Conservation (phyloP, 2,329 filamentous ascomycete species). For the Beauveria sp. region DNA sequence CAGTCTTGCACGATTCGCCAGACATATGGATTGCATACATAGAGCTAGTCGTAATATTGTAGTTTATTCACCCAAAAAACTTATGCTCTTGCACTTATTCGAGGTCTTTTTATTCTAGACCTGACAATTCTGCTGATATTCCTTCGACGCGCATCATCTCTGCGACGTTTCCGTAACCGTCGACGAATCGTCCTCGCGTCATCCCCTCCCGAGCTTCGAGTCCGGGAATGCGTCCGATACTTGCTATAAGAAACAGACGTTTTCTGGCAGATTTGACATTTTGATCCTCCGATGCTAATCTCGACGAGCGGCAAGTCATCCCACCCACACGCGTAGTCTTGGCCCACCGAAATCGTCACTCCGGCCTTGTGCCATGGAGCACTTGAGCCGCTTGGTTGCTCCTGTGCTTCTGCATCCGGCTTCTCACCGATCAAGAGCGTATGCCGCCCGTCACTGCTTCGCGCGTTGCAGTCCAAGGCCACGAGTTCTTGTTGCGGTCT, state of each 20-base stretch:
- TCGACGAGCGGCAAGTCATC: background rate
- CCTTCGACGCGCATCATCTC: background rate
- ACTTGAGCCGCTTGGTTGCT: background rate
- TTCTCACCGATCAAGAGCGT: background rate
- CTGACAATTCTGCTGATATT: background rate
- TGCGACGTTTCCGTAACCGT: background rate
- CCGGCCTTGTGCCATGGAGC: background rate
- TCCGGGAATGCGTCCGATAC: too few species aligned
- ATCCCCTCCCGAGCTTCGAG: background rate
- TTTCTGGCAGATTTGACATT: background rate
- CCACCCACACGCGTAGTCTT: background rate
- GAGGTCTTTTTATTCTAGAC: background rate
- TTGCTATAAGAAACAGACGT: background rate
- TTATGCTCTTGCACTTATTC: background rate
- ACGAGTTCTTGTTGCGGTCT: background rate
- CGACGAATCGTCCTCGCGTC: background rate
- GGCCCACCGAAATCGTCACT: background rate
- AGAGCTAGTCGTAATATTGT: background rate
- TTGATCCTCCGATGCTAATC: background rate
- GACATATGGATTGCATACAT: too few species aligned
- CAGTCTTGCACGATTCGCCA: background rate
- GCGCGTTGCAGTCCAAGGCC: background rate
- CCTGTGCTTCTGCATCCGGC: background rate
- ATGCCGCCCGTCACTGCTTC: background rate
- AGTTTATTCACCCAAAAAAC: background rate